These are phyloP conservation scores for Corymbia calophylla DNA, from an alignment of 441 rosid genomes.

Conservation along the genomic window DNA sequence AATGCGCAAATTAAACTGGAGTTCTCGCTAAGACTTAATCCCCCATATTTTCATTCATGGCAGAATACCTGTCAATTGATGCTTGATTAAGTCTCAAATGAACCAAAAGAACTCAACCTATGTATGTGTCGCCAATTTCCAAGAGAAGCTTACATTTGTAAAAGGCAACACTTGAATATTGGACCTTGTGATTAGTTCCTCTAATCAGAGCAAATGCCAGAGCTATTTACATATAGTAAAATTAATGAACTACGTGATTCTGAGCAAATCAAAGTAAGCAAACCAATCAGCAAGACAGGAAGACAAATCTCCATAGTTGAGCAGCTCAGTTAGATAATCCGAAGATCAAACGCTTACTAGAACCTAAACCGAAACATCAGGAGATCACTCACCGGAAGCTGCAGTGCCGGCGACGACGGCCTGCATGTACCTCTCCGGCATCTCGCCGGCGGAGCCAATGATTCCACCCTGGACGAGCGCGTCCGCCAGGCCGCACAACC, in stretches of 20 bases:
- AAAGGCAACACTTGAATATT: background rate
- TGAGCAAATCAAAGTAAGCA: background rate
- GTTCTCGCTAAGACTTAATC: background rate
- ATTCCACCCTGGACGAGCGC: conserved; percentile 87
- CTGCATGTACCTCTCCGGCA: conserved; percentile 88
- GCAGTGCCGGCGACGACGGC: conserved; percentile 92
- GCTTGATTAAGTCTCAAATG: background rate
- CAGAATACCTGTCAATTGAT: background rate
- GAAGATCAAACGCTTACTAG: background rate
- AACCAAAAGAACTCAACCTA: background rate
- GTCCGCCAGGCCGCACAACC: conserved; percentile 60
- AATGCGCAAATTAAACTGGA: background rate
- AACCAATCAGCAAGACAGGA: background rate
- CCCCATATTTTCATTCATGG: background rate
- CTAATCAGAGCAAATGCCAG: background rate
- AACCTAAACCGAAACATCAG: background rate
- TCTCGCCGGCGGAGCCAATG: conserved; percentile 80
- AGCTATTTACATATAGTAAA: background rate
- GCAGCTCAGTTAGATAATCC: background rate
- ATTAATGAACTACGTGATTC: background rate
- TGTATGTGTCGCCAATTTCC: background rate
- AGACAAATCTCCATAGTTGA: background rate
- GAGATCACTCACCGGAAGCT: conserved; percentile 54
- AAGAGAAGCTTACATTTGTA: background rate
- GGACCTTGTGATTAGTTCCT: background rate